Conservation (phyloP, 768 basidiomycete species). For the Cytidiella melzeri region DNA sequence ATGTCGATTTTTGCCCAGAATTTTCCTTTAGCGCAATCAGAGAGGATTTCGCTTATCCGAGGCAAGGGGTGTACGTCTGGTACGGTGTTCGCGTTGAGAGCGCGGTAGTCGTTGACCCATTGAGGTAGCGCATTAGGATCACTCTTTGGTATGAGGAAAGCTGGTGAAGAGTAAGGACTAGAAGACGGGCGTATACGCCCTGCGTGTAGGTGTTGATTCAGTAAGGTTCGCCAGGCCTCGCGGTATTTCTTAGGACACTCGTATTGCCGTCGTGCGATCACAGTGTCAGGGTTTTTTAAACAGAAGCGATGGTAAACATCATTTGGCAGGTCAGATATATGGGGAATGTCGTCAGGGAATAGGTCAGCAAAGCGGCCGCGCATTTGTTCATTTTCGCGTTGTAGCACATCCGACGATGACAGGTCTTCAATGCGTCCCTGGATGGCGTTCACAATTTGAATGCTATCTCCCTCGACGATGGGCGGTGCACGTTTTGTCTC, state of each 20-base stretch:
- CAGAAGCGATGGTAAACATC: constrained; percentile 15
- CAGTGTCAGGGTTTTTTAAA: constrained; percentile 12
- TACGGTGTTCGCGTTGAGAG: constrained; percentile 14
- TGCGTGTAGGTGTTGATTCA: constrained; percentile 29
- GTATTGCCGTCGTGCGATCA: constrained; percentile 23
- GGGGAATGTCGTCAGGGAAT: constrained; percentile 19
- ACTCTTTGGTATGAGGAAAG: constrained; percentile 33
- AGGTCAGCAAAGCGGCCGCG: constrained; percentile 5
- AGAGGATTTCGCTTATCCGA: constrained; percentile 14
- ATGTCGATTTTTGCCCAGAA: constrained; percentile 34
- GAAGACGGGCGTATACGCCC: constrained; percentile 25
- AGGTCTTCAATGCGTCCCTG: background rate
- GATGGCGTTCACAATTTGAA: background rate
- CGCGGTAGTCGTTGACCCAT: constrained; percentile 19
- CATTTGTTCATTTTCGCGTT: constrained; percentile 3
- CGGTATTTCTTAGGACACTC: constrained; percentile 29
- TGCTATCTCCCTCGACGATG: background rate
- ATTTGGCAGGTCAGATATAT: constrained; percentile 11
- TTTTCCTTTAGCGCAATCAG: constrained; percentile 30
- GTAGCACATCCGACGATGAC: background rate
- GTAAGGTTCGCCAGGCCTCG: constrained; percentile 26
- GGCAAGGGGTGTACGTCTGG: constrained; percentile 16
- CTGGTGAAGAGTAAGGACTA: constrained; percentile 26
- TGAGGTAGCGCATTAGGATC: constrained; percentile 21
- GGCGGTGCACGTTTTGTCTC: no score